phyloP scores from a whole-genome alignment of 2,329 filamentous ascomycete species.

The Cordyceps militaris region DNA sequence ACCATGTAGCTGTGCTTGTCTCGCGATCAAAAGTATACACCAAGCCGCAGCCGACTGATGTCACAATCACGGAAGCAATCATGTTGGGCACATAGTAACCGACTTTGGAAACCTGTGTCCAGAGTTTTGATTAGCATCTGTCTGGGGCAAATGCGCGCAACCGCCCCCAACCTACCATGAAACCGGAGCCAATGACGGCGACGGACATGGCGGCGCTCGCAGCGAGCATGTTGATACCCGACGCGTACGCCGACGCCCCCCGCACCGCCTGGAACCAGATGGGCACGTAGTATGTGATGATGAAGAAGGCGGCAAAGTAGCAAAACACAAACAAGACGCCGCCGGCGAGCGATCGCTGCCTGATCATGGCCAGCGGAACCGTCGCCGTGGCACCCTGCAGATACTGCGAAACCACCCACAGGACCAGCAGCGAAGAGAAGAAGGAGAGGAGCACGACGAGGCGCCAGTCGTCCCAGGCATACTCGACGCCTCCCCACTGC shows the following conservation, averaged over 20 bases:
- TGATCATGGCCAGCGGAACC: conserved; percentile 57
- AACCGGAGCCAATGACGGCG: neutral
- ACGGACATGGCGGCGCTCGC: neutral
- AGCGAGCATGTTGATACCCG: conserved; percentile 10
- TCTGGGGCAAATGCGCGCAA: too few species aligned
- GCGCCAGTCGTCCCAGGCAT: conserved; percentile 21
- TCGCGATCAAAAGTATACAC: neutral
- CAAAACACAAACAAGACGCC: conserved; percentile 25
- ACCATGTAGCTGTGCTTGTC: neutral
- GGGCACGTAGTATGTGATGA: conserved; percentile 25
- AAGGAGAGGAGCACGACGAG: conserved; percentile 37
- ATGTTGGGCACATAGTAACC: conserved; percentile 12
- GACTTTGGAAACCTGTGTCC: conserved; percentile 1
- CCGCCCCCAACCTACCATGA: neutral
- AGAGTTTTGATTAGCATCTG: too few species aligned
- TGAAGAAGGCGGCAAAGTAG: conserved; percentile 22
- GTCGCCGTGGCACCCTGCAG: conserved; percentile 29
- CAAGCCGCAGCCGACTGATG: neutral
- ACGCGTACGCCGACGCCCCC: conserved; percentile 16
- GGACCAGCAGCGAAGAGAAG: conserved; percentile 30
- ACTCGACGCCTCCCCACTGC: conserved; percentile 33
- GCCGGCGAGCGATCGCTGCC: conserved; percentile 69
- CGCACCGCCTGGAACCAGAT: conserved; percentile 40
- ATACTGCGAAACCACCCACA: conserved; percentile 30
- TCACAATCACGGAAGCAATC: neutral